These are phyloP conservation scores for Alternaria gaisen DNA, from an alignment of 2,329 filamentous ascomycete genomes.

Conservation along the genomic window DNA sequence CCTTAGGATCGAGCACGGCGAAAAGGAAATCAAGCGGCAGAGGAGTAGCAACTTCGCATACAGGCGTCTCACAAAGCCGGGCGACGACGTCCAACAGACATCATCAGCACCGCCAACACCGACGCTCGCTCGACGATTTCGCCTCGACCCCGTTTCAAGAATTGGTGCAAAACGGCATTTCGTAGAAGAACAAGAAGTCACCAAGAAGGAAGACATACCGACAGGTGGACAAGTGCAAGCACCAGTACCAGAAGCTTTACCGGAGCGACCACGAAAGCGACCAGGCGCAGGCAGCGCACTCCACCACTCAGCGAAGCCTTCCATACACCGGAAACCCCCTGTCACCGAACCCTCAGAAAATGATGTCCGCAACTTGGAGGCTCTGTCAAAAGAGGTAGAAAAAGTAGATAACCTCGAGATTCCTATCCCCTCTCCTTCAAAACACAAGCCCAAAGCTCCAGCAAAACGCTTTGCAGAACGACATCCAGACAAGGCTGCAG, in stretches of 20 bases:
- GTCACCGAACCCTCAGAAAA: constrained; percentile 31
- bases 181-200: constrained; percentile 25
- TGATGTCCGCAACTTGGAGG: constrained; percentile 43
- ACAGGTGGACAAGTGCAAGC: constrained; percentile 12
- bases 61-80: constrained; percentile 38
- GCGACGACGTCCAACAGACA: constrained; percentile 18
- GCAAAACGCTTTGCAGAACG: constrained; percentile 46
- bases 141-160: constrained; percentile 31
- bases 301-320: constrained; percentile 11
- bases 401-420: constrained; percentile 29
- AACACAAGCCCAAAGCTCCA: constrained; percentile 48
- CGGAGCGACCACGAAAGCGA: constrained; percentile 35
- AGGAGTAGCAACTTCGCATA: constrained; percentile 21
- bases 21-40: constrained; percentile 5
- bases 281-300: constrained; percentile 39
- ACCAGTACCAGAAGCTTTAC: constrained; percentile 6
- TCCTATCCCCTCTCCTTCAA: constrained; percentile 27
- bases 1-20: constrained; percentile 45
- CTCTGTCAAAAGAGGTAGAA: constrained; percentile 45
- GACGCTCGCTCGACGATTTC: constrained; percentile 33
- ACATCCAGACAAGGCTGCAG: constrained; percentile 39
- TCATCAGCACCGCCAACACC: constrained; percentile 26
- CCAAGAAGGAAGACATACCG: constrained; percentile 4
- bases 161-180: constrained; percentile 32
- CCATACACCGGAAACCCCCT: constrained; percentile 16